Conservation (phyloP, 495 filamentous ascomycete species). For the Tuber brumale region DNA sequence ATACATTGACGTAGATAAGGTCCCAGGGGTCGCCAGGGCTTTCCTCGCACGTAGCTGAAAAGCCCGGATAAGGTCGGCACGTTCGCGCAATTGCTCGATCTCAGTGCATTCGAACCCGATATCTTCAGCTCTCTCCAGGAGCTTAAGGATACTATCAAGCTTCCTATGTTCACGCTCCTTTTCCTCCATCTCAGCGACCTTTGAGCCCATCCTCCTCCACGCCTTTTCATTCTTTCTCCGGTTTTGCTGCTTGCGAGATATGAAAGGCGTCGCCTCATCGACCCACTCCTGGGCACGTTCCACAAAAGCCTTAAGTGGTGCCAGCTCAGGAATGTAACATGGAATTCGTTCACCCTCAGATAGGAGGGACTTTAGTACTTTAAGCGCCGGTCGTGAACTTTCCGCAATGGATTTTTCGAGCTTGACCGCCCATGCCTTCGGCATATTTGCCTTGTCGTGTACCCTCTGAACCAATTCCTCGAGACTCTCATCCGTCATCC, state of each 20-base stretch:
- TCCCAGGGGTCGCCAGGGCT: constrained; percentile 57
- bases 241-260: constrained; percentile 95
- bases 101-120: constrained; percentile 93
- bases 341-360: constrained; percentile 96
- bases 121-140: constrained; percentile 76
- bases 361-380: constrained; percentile 73
- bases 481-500: constrained; percentile 66
- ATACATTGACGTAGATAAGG: constrained; percentile 63
- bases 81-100: constrained; percentile 78
- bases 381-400: constrained; percentile 74
- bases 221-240: constrained; percentile 93
- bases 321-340: constrained; percentile 78
- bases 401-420: constrained; percentile 76
- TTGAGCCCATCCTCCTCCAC: constrained; percentile 65
- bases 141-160: constrained; percentile 77
- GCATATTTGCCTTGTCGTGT: constrained; percentile 74
- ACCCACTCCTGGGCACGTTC: constrained; percentile 96
- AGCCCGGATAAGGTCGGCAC: constrained; percentile 74
- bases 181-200: constrained; percentile 76
- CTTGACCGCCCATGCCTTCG: constrained; percentile 87
- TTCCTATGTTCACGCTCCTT: constrained; percentile 81
- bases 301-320: constrained; percentile 78
- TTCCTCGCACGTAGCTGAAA: constrained; percentile 73
- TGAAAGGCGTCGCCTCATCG: constrained; percentile 94
- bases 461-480: constrained; percentile 63